phyloP scores from a whole-genome alignment of 2,329 filamentous ascomycete genomes.

The Pseudogymnoascus sp. region DNA sequence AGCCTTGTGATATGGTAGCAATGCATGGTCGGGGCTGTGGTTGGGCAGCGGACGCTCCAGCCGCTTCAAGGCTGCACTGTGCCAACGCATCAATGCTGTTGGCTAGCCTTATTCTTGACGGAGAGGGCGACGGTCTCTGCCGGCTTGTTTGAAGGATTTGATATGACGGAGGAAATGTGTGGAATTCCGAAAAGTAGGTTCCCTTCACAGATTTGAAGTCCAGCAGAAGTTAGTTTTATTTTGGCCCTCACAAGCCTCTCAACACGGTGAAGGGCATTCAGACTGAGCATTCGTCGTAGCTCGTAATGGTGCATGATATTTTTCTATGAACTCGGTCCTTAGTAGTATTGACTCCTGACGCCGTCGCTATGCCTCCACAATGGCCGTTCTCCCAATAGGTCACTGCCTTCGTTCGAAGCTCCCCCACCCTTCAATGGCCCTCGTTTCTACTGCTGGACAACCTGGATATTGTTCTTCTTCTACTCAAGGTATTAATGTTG shows the following conservation, averaged over 20 bases:
- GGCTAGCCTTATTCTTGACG: conserved; percentile 2
- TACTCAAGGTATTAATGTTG: conserved; percentile 33
- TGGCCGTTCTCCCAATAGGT: not conserved
- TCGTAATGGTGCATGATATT: conserved; percentile 10
- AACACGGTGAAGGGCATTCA: not conserved
- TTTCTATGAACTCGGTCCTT: conserved; percentile 8
- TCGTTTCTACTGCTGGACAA: conserved; percentile 61
- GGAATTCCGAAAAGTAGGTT: not conserved
- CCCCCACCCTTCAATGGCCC: not conserved
- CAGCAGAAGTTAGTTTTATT: not conserved
- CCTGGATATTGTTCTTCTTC: conserved; percentile 87
- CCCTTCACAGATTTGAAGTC: not conserved
- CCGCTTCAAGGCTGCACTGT: conserved; percentile 33
- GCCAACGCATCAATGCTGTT: conserved; percentile 13
- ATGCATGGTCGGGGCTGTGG: conserved; percentile 31
- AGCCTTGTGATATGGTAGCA: conserved; percentile 19
- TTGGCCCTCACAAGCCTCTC: not conserved
- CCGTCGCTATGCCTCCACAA: conserved; percentile 8
- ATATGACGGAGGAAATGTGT: not conserved
- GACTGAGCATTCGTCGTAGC: not conserved
- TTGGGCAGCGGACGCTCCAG: conserved; percentile 45
- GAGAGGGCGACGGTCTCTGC: not conserved
- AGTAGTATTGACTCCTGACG: conserved; percentile 12
- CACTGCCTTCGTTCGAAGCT: conserved; percentile 5
- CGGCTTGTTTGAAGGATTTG: not conserved